Percentiles rank a stretch among this genome's conserved stretches.
Evolutionary conservation across 2,329 filamentous ascomycete species (phyloP).

Genomic region (Penicillium sp.): DNA sequence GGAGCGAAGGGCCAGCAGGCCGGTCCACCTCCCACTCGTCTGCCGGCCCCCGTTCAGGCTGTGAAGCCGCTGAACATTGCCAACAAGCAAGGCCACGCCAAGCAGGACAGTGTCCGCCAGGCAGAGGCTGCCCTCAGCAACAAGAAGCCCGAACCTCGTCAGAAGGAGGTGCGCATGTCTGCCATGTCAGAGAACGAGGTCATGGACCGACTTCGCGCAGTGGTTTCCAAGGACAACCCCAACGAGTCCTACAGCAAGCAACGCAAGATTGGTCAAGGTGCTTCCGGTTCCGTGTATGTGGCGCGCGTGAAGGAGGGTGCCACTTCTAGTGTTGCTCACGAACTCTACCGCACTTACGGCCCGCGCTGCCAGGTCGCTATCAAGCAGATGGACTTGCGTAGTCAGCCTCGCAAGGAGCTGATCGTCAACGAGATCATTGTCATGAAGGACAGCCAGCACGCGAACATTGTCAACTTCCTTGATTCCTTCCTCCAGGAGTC

Average conservation of each 20-base stretch:
- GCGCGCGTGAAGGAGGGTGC: constrained; percentile 91
- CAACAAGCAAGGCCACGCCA: constrained; percentile 58
- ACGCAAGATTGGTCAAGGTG: constrained; percentile 99
- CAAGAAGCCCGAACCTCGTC: constrained; percentile 73
- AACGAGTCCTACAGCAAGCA: constrained; percentile 97
- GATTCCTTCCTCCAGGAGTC: constrained; percentile 96
- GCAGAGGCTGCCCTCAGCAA: constrained; percentile 87
- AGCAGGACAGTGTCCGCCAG: constrained; percentile 75
- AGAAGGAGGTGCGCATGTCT: constrained; percentile 96
- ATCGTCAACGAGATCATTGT: constrained; percentile 99
- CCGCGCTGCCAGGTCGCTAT: constrained; percentile 89
- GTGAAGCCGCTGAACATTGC: constrained; percentile 80
- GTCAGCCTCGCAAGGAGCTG: constrained; percentile 94
- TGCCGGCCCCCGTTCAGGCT: constrained; percentile 55
- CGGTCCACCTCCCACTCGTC: constrained; percentile 59
- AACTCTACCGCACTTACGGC: constrained; percentile 77
- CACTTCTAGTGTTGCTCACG: constrained; percentile 74
- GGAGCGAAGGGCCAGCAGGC: constrained; percentile 42
- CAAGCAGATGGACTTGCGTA: constrained; percentile 98
- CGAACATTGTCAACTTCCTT: constrained; percentile 98
- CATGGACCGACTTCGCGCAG: constrained; percentile 91
- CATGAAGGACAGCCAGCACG: constrained; percentile 98
- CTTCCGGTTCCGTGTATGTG: constrained; percentile 96
- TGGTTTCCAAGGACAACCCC: constrained; percentile 93
- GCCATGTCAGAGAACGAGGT: constrained; percentile 97